phyloP scores from a whole-genome alignment of 163 green algal genomes.

The Scenedesmus sp. region DNA sequence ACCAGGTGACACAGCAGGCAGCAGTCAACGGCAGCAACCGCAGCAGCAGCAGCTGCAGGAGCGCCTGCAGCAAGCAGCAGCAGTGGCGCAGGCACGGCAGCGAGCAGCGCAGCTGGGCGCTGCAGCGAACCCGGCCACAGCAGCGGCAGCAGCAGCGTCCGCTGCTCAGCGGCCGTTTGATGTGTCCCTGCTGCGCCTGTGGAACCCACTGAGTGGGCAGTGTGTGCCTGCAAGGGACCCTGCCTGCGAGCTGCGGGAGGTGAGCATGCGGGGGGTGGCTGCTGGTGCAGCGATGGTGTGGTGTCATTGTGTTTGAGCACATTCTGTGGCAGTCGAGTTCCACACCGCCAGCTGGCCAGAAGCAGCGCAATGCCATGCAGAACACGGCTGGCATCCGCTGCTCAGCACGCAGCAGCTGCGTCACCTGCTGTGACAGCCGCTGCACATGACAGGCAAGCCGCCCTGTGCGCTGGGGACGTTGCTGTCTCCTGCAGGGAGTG shows the following conservation, averaged over 20 bases:
- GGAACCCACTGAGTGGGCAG: constrained; percentile 71
- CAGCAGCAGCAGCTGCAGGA: constrained; percentile 24
- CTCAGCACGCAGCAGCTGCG: too few relatives aligned
- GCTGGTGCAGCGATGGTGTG: background rate
- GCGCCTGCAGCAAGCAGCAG: constrained; percentile 17
- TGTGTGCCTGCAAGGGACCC: constrained; percentile 62
- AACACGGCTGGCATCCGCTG: too few relatives aligned
- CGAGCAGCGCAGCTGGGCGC: background rate
- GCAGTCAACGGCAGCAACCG: background rate
- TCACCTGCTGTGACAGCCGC: too few relatives aligned
- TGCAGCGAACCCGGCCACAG: constrained; percentile 4
- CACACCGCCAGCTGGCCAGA: too few relatives aligned
- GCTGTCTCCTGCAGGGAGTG: too few relatives aligned
- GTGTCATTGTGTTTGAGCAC: background rate
- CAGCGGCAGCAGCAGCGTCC: constrained; percentile 31
- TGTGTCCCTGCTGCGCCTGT: constrained; percentile 64
- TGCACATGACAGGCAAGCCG: too few relatives aligned
- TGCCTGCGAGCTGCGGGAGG: constrained; percentile 70
- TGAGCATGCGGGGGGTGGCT: constrained; percentile 16
- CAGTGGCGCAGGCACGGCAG: background rate
- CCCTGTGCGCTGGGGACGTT: too few relatives aligned
- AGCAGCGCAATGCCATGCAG: too few relatives aligned
- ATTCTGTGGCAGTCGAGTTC: background rate
- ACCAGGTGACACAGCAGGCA: background rate
- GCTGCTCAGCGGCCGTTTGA: constrained; percentile 35